A percentile compares a stretch with the other conserved stretches of the same genome.
phyloP scores from a whole-genome alignment of 2,329 filamentous ascomycete genomes.

The Pseudogymnoascus sp. region DNA sequence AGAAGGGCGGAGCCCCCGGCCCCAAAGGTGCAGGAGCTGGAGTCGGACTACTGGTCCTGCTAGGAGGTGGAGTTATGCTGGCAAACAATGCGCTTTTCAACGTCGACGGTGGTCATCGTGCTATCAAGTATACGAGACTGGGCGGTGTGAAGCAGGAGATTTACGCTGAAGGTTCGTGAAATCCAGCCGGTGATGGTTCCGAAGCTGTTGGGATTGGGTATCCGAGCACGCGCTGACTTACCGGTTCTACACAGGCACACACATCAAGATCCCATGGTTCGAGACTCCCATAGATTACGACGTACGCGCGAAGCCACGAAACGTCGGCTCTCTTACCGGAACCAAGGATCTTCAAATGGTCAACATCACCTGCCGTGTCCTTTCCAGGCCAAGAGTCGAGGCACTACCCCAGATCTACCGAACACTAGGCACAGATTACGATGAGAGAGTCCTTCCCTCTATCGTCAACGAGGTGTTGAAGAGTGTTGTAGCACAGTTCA shows the following conservation, averaged over 20 bases:
- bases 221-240: conserved; percentile 14
- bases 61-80: conserved; percentile 45
- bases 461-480: conserved; percentile 99
- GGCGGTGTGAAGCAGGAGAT: conserved; percentile 94
- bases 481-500: conserved; percentile 98
- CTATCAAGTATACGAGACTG: conserved; percentile 94
- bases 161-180: conserved; percentile 71
- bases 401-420: conserved; percentile 95
- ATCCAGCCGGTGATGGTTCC: background rate
- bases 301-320: conserved; percentile 93
- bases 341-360: conserved; percentile 99
- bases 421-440: conserved; percentile 90
- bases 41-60: conserved; percentile 42
- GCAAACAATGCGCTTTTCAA: conserved; percentile 57
- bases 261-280: conserved; percentile 91
- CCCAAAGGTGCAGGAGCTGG: conserved; percentile 46
- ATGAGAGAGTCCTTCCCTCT: conserved; percentile 90
- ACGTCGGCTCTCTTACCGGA: conserved; percentile 91
- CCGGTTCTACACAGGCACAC: conserved; percentile 57
- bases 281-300: conserved; percentile 96
- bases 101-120: conserved; percentile 96
- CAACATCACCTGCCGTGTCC: conserved; percentile 99
- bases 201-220: background rate
- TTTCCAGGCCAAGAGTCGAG: conserved; percentile 79
- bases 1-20: conserved; percentile 36